Evolutionary conservation across 306 rosid species (phyloP).

Genomic region (Inga leiocalycina): DNA sequence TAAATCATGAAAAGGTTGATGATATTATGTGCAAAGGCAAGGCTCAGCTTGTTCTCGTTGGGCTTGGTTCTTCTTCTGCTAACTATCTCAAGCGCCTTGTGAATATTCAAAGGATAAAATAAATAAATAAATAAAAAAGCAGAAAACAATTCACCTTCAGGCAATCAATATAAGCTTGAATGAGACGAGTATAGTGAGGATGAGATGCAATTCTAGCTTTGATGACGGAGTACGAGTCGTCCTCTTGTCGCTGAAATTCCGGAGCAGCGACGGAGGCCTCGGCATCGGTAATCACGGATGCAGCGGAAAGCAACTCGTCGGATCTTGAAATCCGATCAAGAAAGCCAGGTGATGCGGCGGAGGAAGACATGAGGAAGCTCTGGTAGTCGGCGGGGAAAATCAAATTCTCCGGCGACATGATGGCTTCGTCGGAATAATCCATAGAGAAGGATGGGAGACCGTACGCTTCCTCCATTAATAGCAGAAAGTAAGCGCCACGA

Average conservation of each 20-base stretch:
- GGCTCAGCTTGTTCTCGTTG: neutral
- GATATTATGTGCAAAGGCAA: neutral
- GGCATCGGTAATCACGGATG: slow-evolving; percentile 48
- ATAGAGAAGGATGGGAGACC: slow-evolving; percentile 50
- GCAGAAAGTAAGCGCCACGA: neutral
- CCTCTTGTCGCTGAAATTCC: slow-evolving; percentile 58
- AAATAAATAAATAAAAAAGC: neutral
- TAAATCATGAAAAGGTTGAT: neutral
- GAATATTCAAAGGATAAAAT: neutral
- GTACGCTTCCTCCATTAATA: slow-evolving; percentile 77
- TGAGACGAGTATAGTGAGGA: slow-evolving; percentile 83
- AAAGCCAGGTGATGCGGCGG: neutral
- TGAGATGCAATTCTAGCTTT: slow-evolving; percentile 89
- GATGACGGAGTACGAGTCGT: slow-evolving; percentile 47
- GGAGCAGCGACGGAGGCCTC: slow-evolving; percentile 46
- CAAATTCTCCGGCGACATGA: slow-evolving; percentile 90
- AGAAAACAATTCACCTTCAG: slow-evolving; percentile 67
- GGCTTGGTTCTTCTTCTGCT: neutral
- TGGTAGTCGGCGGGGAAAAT: slow-evolving; percentile 76
- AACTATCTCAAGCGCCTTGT: neutral
- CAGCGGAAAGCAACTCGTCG: slow-evolving; percentile 63
- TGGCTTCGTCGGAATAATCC: slow-evolving; percentile 67
- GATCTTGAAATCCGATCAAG: slow-evolving; percentile 75
- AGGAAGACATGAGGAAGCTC: slow-evolving; percentile 48
- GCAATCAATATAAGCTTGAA: slow-evolving; percentile 90